Base-by-base conservation (phyloP, 2,329 filamentous ascomycete genomes). In the Fusarium sp. region DNA sequence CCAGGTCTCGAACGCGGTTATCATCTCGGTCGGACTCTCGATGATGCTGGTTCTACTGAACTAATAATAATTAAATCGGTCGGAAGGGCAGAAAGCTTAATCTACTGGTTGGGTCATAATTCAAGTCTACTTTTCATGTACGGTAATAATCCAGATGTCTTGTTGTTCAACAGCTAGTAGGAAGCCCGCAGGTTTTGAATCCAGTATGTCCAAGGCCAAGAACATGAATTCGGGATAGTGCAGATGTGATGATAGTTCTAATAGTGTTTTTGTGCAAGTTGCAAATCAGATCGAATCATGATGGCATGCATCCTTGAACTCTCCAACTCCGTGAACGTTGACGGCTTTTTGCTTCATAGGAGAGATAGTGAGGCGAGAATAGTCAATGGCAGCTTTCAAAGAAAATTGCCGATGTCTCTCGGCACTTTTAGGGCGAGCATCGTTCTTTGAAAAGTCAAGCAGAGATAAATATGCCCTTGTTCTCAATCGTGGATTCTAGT, bases 31-130 rank as follows among this genome's bases (percentile, higher is more conserved):
- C 2, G 70, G 64, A 14, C 32, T 72, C 13, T 56, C 45, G 0
- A 54, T 67, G 62, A 45, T 71, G 13, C 25, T 71, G 6, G 41
- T 65, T 27, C 37, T 66, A n/a, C 6, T 71, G 6, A 45, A 66
- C 37, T 71, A 67, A 13, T 52, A 32, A 52, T 32, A 13, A 27
- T 50, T 20, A 52, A 52, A 18, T 32, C 4, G 48, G 48, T 32
- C 48, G 27, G 48, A 18, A 5, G 18, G 48, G 18, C 48, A 32
- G 27, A 52, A 52, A 6, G 18, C 48, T 52, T 52, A 32, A 13
- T 52, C 48, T 52, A 52, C 27, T 20, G 27, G 48, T 32, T 20
- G 27, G 48, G 27, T 32, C 27, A 32, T 59, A 52, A 32, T 52
- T 18, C 48, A 32, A 52, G 48, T 52, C 48, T 52, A 27, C 16